Evolutionary conservation across 495 filamentous ascomycete genomes (phyloP).

Genomic region (Penicillium simplicissimum): DNA sequence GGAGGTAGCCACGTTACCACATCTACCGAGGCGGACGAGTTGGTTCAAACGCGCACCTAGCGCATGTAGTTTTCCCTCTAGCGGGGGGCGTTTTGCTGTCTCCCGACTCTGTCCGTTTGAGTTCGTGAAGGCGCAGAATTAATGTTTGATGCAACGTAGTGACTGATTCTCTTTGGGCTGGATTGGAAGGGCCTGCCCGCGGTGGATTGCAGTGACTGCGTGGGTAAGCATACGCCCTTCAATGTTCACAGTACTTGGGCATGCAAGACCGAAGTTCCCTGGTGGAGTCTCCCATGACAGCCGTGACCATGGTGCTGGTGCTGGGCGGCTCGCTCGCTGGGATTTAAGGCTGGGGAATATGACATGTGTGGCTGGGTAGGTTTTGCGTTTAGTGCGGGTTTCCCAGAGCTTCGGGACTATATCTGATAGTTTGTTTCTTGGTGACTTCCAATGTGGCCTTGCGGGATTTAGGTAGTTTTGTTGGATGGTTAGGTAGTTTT

Average conservation of each 20-base stretch:
- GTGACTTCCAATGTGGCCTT: neutral
- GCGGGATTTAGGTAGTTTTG: no score
- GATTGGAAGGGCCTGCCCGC: neutral
- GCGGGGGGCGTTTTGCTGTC: neutral
- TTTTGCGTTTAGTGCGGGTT: neutral
- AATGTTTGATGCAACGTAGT: neutral
- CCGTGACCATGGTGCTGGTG: neutral
- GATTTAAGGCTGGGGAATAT: neutral
- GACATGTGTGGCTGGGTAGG: constrained; percentile 6
- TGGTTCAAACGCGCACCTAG: neutral
- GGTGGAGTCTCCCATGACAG: neutral
- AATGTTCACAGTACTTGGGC: no score
- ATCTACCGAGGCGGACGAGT: neutral
- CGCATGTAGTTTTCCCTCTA: neutral
- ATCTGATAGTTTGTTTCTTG: neutral
- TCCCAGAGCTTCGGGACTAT: constrained; percentile 9
- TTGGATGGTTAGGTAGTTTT: no score
- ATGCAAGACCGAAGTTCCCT: neutral
- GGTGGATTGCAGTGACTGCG: neutral
- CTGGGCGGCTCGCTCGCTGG: neutral
- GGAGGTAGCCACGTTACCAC: neutral
- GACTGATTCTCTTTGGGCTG: neutral
- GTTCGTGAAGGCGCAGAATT: neutral
- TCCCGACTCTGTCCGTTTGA: neutral
- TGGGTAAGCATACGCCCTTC: no score